A percentile compares a stretch with the other conserved stretches of the same genome.
Evolutionary conservation across 805 yeast genomes (phyloP).

Genomic region (Yarrowia yakushimensis): DNA sequence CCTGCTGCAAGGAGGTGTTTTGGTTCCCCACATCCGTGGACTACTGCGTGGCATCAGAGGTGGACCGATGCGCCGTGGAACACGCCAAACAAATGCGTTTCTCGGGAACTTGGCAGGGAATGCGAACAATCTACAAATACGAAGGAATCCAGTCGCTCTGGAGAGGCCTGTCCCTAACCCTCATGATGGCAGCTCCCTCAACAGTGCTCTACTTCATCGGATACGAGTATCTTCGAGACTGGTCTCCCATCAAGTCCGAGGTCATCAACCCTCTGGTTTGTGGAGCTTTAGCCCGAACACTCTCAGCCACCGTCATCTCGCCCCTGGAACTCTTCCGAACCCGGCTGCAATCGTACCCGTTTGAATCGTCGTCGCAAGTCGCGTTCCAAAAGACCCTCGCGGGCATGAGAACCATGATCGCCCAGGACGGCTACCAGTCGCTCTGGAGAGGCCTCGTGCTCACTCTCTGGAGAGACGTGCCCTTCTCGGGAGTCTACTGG

Average conservation of each 20-base stretch:
- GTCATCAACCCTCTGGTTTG: conserved; percentile 71
- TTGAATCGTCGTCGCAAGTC: conserved; percentile 33
- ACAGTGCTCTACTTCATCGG: conserved; percentile 93
- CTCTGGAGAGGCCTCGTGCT: conserved; percentile 81
- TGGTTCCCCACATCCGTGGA: conserved; percentile 40
- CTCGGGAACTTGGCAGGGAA: conserved; percentile 72
- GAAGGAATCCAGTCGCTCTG: conserved; percentile 81
- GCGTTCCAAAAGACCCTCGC: conserved; percentile 39
- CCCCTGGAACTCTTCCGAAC: conserved; percentile 88
- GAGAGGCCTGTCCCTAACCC: conserved; percentile 81
- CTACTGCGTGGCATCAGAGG: conserved; percentile 40
- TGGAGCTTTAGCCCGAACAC: conserved; percentile 76
- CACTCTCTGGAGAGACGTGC: conserved; percentile 96
- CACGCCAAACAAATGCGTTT: conserved; percentile 45
- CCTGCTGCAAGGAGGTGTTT: conserved; percentile 42
- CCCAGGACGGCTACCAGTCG: conserved; percentile 54
- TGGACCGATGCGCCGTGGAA: conserved; percentile 37
- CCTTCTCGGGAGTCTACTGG: conserved; percentile 96
- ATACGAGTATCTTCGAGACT: conserved; percentile 78
- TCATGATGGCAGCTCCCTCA: conserved; percentile 84
- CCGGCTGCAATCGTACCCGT: conserved; percentile 62
- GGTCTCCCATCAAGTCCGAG: conserved; percentile 51
- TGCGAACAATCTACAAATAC: conserved; percentile 55
- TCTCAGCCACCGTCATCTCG: conserved; percentile 81
- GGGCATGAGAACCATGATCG: conserved; percentile 53